Conservation (phyloP, 2,329 filamentous ascomycete genomes). For the Westerdykella sp. region DNA sequence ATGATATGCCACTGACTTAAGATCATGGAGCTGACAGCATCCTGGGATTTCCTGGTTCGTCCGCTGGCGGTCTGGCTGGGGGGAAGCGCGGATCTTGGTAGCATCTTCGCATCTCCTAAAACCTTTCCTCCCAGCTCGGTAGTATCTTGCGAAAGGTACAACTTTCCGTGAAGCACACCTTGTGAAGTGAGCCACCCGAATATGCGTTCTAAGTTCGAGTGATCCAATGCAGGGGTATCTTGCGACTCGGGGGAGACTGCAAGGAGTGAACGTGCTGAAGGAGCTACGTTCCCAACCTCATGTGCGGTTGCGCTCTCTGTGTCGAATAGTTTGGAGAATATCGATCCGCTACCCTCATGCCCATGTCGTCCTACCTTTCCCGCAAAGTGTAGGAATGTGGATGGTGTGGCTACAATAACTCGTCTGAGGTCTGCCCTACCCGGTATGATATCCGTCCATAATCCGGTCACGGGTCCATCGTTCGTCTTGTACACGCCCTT, state of each 20-base stretch:
- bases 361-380: slow-evolving; percentile 68
- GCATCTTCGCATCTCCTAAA: slow-evolving; percentile 71
- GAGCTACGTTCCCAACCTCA: slow-evolving; percentile 59
- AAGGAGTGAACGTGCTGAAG: slow-evolving; percentile 58
- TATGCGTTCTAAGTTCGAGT: slow-evolving; percentile 58
- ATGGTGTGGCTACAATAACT: slow-evolving; percentile 73
- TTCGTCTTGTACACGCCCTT: slow-evolving; percentile 75
- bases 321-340: slow-evolving; percentile 85
- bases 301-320: slow-evolving; percentile 72
- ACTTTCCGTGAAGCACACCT: slow-evolving; percentile 79
- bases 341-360: slow-evolving; percentile 72
- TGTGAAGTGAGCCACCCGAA: slow-evolving; percentile 90
- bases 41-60: slow-evolving; percentile 59
- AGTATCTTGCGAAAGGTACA: slow-evolving; percentile 57
- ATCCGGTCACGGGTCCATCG: slow-evolving; percentile 75
- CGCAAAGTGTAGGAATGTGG: slow-evolving; percentile 70
- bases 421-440: slow-evolving; percentile 66
- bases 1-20: slow-evolving; percentile 93
- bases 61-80: slow-evolving; percentile 59
- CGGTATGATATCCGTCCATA: slow-evolving; percentile 72
- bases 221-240: slow-evolving; percentile 47
- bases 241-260: slow-evolving; percentile 68
- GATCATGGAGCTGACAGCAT: slow-evolving; percentile 71
- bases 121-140: slow-evolving; percentile 65
- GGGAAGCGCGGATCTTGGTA: slow-evolving; percentile 68